These are phyloP conservation scores for Nidula niveotomentosa DNA, from an alignment of 1,284 basidiomycete genomes.

Conservation along the genomic window DNA sequence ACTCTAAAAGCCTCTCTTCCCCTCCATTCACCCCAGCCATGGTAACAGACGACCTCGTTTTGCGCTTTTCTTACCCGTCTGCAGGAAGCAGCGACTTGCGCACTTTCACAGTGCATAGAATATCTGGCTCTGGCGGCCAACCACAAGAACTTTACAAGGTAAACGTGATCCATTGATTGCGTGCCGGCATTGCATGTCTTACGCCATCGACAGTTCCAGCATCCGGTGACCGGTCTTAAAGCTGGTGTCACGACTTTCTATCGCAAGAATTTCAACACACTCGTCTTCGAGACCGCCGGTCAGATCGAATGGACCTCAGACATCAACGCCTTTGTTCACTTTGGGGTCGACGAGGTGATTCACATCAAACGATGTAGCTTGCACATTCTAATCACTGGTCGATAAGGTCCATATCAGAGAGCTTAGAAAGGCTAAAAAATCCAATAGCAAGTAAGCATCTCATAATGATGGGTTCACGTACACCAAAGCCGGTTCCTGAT, in stretches of 20 bases:
- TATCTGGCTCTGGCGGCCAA: not conserved
- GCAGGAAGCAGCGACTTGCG: not conserved
- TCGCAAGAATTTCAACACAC: conserved; percentile 43
- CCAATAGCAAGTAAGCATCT: conserved; percentile 42
- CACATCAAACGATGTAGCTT: not conserved
- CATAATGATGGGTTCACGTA: not conserved
- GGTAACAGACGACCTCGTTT: not conserved
- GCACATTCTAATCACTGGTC: too few relatives aligned
- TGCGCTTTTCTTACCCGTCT: not conserved
- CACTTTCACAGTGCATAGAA: not conserved
- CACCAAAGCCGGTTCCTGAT: too few relatives aligned
- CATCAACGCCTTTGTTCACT: conserved; percentile 42
- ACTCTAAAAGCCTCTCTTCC: not conserved
- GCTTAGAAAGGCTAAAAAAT: conserved; percentile 47
- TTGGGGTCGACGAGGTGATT: conserved; percentile 48
- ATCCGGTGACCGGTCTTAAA: conserved; percentile 44
- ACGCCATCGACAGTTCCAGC: conserved; percentile 41
- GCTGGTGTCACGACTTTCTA: conserved; percentile 48
- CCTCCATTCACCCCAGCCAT: not conserved
- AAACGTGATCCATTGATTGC: not conserved
- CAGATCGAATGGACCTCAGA: conserved; percentile 50
- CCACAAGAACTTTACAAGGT: not conserved
- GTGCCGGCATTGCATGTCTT: too few relatives aligned
- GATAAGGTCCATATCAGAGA: conserved; percentile 44
- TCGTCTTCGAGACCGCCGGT: conserved; percentile 49